These are phyloP conservation scores for Eragrostis tef DNA, from an alignment of 202 grass and related monocot genomes.

Conservation along the genomic window DNA sequence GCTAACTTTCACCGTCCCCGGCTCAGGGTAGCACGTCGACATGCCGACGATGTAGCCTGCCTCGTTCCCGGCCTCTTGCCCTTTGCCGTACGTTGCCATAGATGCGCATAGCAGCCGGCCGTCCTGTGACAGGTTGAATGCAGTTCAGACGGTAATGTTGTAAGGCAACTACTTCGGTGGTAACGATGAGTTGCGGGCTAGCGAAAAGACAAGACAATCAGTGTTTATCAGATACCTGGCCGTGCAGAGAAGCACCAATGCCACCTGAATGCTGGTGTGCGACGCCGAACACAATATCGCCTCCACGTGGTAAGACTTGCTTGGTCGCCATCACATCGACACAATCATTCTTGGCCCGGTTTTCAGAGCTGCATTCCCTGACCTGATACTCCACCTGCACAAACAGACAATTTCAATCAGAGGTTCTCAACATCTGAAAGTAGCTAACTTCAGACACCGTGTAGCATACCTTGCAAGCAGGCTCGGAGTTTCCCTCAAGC, in stretches of 20 bases:
- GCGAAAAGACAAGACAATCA: not conserved
- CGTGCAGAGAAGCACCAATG: conserved; percentile 56
- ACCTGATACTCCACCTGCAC: conserved; percentile 70
- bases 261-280: conserved; percentile 85
- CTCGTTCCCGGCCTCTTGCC: conserved; percentile 73
- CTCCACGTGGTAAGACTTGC: conserved; percentile 63
- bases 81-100: conserved; percentile 58
- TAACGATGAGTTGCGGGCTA: not conserved
- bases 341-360: conserved; percentile 53
- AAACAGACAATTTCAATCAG: not conserved
- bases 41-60: conserved; percentile 83
- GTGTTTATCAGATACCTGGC: conserved; percentile 54
- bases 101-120: conserved; percentile 74
- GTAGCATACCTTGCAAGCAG: conserved; percentile 61
- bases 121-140: conserved; percentile 46
- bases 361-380: conserved; percentile 58
- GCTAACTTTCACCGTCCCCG: conserved; percentile 56
- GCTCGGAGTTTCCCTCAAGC: not conserved
- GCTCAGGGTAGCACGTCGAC: conserved; percentile 72
- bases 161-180: not conserved
- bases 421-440: not conserved
- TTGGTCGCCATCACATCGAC: conserved; percentile 48
- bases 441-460: not conserved
- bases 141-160: not conserved
- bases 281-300: conserved; percentile 71